A percentile compares a stretch with the other conserved stretches of the same genome.
Conservation (phyloP, 1,139 yeast genomes). For the Yamadazyma oceani region DNA sequence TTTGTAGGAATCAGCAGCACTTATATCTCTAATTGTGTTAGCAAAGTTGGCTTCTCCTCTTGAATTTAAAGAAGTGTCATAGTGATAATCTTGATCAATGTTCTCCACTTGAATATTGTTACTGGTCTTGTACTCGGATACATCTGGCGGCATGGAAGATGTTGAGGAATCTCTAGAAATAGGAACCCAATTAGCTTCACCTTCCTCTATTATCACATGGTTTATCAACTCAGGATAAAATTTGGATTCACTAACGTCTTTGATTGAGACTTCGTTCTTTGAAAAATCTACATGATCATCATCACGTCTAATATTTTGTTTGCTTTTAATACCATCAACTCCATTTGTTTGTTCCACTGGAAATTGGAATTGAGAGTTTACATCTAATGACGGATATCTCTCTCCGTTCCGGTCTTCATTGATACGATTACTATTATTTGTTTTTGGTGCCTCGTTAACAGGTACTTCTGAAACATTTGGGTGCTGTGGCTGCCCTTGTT, state of each 20-base stretch:
- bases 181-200: conserved; percentile 41
- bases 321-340: conserved; percentile 5
- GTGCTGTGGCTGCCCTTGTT: not conserved
- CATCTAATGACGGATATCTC: conserved; percentile 17
- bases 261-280: conserved; percentile 6
- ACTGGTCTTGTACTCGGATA: not conserved
- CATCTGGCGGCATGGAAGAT: conserved; percentile 5
- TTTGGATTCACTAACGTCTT: conserved; percentile 7
- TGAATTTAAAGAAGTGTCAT: conserved; percentile 7
- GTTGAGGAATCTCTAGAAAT: conserved; percentile 16
- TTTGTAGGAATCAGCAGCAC: conserved; percentile 18
- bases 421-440: conserved; percentile 3
- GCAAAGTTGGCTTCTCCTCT: conserved; percentile 13
- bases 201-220: conserved; percentile 22
- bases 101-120: conserved; percentile 1
- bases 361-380: conserved; percentile 18
- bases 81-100: not conserved
- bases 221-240: conserved; percentile 11
- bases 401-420: conserved; percentile 5
- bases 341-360: conserved; percentile 8
- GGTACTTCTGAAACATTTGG: not conserved
- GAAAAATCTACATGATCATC: no score
- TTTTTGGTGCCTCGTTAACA: not conserved
- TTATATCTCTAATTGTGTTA: conserved; percentile 12
- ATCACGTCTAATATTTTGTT: no score